Base-by-base conservation (phyloP, 2,329 filamentous ascomycete genomes). In the Tolypocladium album region DNA sequence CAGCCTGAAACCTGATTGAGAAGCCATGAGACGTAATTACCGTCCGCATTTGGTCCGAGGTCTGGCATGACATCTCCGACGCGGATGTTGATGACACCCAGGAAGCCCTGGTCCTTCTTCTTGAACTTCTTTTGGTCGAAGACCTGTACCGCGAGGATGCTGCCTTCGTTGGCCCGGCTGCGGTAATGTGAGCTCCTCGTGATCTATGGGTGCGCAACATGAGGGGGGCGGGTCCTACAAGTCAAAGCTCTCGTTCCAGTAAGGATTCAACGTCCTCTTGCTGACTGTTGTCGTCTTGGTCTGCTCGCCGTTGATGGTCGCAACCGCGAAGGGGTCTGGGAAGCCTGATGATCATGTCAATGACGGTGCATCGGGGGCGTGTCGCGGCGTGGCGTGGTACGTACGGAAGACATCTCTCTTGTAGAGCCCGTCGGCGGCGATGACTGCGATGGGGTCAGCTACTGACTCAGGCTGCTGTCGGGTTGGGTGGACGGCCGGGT, bases 51-150 rank as follows among this genome's bases (percentile, higher is more conserved):
- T 61, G 90, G 85, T 64, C 90, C 88, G 65, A 99, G 79, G 72
- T 97, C 93, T 36, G 72, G 71, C 67, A 99, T 91, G 45, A 94
- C 89, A 80, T 95, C 92, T 68, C 94, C 94, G 66, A 99, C 88
- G 61, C 92, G 88, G 68, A 99, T 89, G 73, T 99, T 99, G 71
- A 99, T 97, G 59, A 99, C 94, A 61, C 94, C 94, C 8, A 99
- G 82, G 72, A 99, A 99, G 11, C 94, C 94, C 74, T 99, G 94
- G 68, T 99, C 94, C 91, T 97, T 99, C 85, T 99, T 99, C 82
- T 99, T 99, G 79, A 99, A 99, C 79, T 99, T 99, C 81, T 97
- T 97, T 77, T 99, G 94, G 76, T 99, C 94, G 72, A 99, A 99
- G 59, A 99, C 96, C 73, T 99, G 94, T 55, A 99, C 92, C 9